Conservation (phyloP, 2,329 filamentous ascomycete genomes). For the Trichoderma asperellum region DNA sequence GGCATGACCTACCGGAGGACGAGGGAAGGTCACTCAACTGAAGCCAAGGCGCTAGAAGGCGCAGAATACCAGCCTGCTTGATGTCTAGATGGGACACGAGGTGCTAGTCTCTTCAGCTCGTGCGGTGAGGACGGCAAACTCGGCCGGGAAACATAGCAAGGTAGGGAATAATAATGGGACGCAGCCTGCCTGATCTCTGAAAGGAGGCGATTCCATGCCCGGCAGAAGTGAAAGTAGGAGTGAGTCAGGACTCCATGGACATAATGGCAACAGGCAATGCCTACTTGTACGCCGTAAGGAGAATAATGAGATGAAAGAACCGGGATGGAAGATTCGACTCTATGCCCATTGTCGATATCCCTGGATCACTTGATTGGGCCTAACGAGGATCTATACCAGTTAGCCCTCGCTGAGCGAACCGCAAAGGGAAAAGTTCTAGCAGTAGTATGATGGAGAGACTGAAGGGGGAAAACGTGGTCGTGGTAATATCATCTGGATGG, state of each 20-base stretch:
- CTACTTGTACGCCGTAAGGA: not conserved
- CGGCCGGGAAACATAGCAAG: not conserved
- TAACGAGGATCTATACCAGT: not conserved
- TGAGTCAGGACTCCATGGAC: no score
- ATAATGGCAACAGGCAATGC: not conserved
- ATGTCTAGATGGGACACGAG: constrained; percentile 8
- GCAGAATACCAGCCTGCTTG: not conserved
- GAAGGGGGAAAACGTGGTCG: constrained; percentile 1
- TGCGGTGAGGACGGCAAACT: constrained; percentile 18
- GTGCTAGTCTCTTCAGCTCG: constrained; percentile 1
- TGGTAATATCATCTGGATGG: not conserved
- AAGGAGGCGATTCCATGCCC: not conserved
- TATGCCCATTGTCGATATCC: not conserved
- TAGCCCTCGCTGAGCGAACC: constrained; percentile 1
- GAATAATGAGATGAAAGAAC: not conserved
- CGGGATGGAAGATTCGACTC: not conserved
- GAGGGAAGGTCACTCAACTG: constrained; percentile 10
- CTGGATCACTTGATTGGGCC: not conserved
- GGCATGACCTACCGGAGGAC: not conserved
- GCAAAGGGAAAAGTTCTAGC: not conserved
- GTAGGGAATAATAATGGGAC: not conserved
- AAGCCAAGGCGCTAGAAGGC: constrained; percentile 10
- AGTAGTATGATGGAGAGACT: not conserved
- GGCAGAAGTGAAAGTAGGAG: not conserved
- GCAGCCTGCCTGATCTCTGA: not conserved